These are phyloP conservation scores for Emmonsia crescens DNA, from an alignment of 2,329 filamentous ascomycete genomes.

Conservation along the genomic window DNA sequence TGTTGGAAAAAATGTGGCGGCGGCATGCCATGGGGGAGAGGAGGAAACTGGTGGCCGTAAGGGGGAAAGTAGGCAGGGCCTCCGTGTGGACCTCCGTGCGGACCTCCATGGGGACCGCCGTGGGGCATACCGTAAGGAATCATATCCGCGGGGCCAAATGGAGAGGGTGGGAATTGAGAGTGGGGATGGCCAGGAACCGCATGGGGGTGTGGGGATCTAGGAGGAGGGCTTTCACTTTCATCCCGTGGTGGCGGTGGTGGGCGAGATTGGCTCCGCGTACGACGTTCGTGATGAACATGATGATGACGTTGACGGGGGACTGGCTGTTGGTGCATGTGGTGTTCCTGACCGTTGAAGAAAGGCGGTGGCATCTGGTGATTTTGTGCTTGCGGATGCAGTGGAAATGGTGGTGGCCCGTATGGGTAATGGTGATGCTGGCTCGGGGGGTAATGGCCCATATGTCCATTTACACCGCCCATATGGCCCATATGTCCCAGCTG, in stretches of 20 bases:
- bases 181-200: slow-evolving; percentile 13
- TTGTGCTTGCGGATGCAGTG: slow-evolving; percentile 5
- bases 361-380: slow-evolving; percentile 7
- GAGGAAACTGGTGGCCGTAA: slow-evolving; percentile 24
- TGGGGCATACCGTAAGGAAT: slow-evolving; percentile 28
- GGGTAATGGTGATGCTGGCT: slow-evolving; percentile 10
- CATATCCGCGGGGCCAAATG: slow-evolving; percentile 27
- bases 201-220: slow-evolving; percentile 23
- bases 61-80: slow-evolving; percentile 11
- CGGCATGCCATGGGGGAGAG: slow-evolving; percentile 25
- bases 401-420: slow-evolving; percentile 9
- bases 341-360: slow-evolving; percentile 10
- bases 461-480: slow-evolving; percentile 4
- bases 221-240: slow-evolving; percentile 21
- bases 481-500: slow-evolving; percentile 9
- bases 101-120: slow-evolving; percentile 11
- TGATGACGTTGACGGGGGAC: slow-evolving; percentile 5
- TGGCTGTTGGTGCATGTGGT: slow-evolving; percentile 4
- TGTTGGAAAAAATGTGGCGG: slow-evolving; percentile 27
- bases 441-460: slow-evolving; percentile 6
- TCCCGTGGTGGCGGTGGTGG: slow-evolving; percentile 11
- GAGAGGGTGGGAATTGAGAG: slow-evolving; percentile 13
- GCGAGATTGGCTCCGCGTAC: slow-evolving; percentile 8
- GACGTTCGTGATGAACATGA: slow-evolving; percentile 9
- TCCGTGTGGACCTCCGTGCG: not conserved